Conservation (phyloP, 1,139 yeast genomes). For the Debaryomyces nepalensis region DNA sequence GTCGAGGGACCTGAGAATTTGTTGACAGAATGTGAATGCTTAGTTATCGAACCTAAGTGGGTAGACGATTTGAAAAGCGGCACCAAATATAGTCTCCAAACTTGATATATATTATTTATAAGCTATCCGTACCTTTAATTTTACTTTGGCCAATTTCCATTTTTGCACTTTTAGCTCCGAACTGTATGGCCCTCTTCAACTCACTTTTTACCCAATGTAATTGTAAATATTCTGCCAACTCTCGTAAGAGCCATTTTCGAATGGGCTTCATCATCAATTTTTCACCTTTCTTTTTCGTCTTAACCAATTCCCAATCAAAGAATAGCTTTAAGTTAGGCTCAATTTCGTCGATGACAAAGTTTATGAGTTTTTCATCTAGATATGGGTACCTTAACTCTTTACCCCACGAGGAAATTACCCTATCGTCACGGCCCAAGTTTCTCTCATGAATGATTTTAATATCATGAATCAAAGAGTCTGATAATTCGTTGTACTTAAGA, state of each 20-base stretch:
- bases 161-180: slow-evolving; percentile 95
- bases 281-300: slow-evolving; percentile 31
- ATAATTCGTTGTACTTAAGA: slow-evolving; percentile 29
- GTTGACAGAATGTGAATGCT: slow-evolving; percentile 46
- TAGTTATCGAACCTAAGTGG: slow-evolving; percentile 55
- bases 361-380: slow-evolving; percentile 66
- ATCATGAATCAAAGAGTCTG: slow-evolving; percentile 65
- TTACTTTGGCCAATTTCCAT: slow-evolving; percentile 76
- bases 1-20: slow-evolving; percentile 31
- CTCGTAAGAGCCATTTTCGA: slow-evolving; percentile 68
- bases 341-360: slow-evolving; percentile 50
- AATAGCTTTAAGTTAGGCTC: slow-evolving; percentile 57
- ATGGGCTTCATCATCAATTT: slow-evolving; percentile 33
- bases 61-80: slow-evolving; percentile 37
- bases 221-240: slow-evolving; percentile 57
- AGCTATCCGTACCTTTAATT: slow-evolving; percentile 62
- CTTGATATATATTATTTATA: slow-evolving; percentile 15
- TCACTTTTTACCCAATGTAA: slow-evolving; percentile 67
- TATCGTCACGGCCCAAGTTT: slow-evolving; percentile 88
- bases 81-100: no score
- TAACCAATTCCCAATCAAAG: slow-evolving; percentile 35
- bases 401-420: slow-evolving; percentile 85
- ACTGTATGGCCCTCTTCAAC: slow-evolving; percentile 93
- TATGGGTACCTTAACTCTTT: slow-evolving; percentile 91
- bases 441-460: slow-evolving; percentile 74